Base-by-base conservation (phyloP, 371 early-diverging fungal species). In the Rhizopus delemar region DNA sequence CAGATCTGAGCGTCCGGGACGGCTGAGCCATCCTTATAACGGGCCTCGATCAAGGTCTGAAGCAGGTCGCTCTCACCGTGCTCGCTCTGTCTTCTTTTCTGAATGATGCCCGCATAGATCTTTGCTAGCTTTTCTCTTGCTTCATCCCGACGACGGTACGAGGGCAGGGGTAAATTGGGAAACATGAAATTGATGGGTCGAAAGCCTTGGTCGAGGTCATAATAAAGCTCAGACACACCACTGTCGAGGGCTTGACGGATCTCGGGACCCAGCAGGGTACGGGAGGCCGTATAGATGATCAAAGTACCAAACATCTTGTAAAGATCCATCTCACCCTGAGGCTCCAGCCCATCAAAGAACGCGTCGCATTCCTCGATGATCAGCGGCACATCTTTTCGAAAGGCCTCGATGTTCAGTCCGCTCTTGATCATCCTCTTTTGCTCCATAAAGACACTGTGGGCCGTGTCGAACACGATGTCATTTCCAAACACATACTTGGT, bases 371-470 rank as follows among this genome's bases (percentile, higher is more conserved):
- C 98, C 51, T 91, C 79, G 15, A 84, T 77, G 54, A 97, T 89
- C 68, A 93, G 84, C 46, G 93, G 90, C 13, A 97, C 89, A 77
- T 96, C 96, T 36, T 85, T 73, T 41, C 88, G 83, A 78, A 98
- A 91, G 56, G 87, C 88, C 12, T 92, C 90, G 55, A 86, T 84
- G 56, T 92, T 88, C 62, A 98, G 78, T 54, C 93, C 92, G 57
- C 89, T 86, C 83, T 98, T 98, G 74, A 94, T 90, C 70, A 97
- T 93, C 89, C 80, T 90, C 78, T 97, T 97, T 77, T 97, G 97
- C 72, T 97, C 97, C 96, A 97, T 95, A 63, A 97, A 87, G 57
- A 92, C 75, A 56, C 82, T 68, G 78, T 96, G 95, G 13, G 89
- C 88, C 46, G 93, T 92, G 76, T 97, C 98, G 78, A 97, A 97